Base-by-base conservation (phyloP, 23 red algal genomes). In the Gracilaria gracilis region DNA sequence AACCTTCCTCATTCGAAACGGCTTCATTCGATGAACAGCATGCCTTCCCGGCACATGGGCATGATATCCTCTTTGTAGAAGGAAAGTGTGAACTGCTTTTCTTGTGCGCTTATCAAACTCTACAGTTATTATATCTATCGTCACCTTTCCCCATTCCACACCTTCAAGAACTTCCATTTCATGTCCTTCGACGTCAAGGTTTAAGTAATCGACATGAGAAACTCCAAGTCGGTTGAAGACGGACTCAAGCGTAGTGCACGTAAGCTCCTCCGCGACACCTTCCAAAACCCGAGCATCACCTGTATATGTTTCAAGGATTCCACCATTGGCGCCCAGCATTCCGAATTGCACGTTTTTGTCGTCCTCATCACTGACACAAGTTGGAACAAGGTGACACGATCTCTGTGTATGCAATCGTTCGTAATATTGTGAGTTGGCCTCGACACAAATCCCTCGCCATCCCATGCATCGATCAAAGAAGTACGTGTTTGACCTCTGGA, bases 361-460 rank as follows among this genome's bases (percentile, higher is more conserved):
- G 50, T 83, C 90, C 9, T 37, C 64, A 39, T 70, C 59, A 31
- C 80, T 85, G 7, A 74, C 80, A 35, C 90, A 93, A 0, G 76
- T 93, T 48, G 90, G 76, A 35, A 84, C 62, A 32, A 93, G 23
- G 28, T 84, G 65, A 31, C 90, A 93, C 15, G 79, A 72, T 34
- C 90, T 31, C 32, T 64, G 44, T 3, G 59, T 78, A 39, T 83
- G 71, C 36, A 93, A 46, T 31, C 58, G 47, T 57, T 84, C 67
- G 7, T 57, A 62, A 48, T 85, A 93, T 27, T 66, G 42, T 13
- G 76, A 6, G 50, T 93, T 93, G 9, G 90, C 64, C 47, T 93
- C 90, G 19, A 85, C 90, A 58, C 90, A 93, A n/a, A 93, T 65
- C 1, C 90, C 90, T 23, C 46, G 62, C 90, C 90, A 93, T 25